Base-by-base conservation (phyloP, 2,329 filamentous ascomycete genomes). In the Leptographium flavum region DNA sequence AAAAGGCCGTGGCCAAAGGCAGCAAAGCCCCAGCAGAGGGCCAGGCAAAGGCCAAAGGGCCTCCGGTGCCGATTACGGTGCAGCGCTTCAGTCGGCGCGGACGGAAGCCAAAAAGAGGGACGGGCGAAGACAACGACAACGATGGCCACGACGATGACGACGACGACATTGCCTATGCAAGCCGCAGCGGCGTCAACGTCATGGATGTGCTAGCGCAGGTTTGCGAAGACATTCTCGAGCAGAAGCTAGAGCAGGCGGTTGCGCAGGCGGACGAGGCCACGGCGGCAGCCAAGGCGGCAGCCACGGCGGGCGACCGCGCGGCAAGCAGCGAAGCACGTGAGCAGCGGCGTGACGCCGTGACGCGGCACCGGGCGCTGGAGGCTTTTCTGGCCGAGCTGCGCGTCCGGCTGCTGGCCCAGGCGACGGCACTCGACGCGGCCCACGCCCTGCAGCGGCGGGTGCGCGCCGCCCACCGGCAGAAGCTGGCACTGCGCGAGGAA, bases 171-270 rank as follows among this genome's bases (percentile, higher is more conserved):
- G 71, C 74, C 0, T 74, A 71, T 49, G 62, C 67, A 0, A 71
- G 69, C 52, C 66, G 69, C 15, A 60, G 63, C 21, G 73, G 74
- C 39, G 76, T 80, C 51, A 82, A 76, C 40, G 67, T 73, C 0
- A 64, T 81, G 3, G 78, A 82, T 52, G 76, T 81, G 2, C 63
- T 82, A 32, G 65, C 70, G 6, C 71, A 79, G 50, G 66, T 80
- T 14, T 81, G 74, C 54, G 69, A 76, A 30, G 76, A 81, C 53
- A 66, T 79, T 28, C 63, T 79, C 19, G 66, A 65, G n/a, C 60
- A 65, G 3, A 70, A 65, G 14, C 56, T 79, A 28, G 60, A 62
- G 1, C 67, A 67, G 40, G 57, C 78, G 10, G 58, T 58, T 1
- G 56, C 53, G 4, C 23, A 40, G 15, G 66, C 65, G 2, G 65